These are phyloP conservation scores for Phytophthora pini DNA, from an alignment of 352 stramenopile genomes.

Conservation along the genomic window DNA sequence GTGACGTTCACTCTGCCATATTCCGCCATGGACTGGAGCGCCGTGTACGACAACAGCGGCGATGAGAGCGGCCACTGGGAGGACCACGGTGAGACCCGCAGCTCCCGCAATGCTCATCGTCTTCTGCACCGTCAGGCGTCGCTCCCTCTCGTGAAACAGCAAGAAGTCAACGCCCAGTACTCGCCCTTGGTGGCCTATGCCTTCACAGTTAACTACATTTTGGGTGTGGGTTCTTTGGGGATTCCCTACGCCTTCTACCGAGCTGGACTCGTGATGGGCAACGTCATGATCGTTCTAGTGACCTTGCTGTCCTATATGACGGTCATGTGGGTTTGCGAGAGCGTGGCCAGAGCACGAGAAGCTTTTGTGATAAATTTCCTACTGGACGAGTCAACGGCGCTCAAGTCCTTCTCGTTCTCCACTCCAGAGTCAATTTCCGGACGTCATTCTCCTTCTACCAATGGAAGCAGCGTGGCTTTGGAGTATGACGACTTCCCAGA, in stretches of 20 bases:
- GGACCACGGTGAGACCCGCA: constrained; percentile 77
- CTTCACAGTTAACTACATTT: constrained; percentile 94
- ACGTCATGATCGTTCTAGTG: constrained; percentile 78
- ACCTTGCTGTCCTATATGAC: constrained; percentile 87
- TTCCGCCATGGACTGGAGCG: constrained; percentile 75
- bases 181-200: constrained; percentile 82
- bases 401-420: constrained; percentile 21
- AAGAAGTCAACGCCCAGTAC: constrained; percentile 49
- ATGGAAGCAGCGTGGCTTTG: constrained; percentile 10
- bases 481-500: constrained; percentile 75
- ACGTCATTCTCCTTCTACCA: neutral
- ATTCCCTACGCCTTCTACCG: constrained; percentile 90
- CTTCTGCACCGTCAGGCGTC: constrained; percentile 70
- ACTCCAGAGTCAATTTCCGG: constrained; percentile 6
- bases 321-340: constrained; percentile 92
- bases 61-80: constrained; percentile 69
- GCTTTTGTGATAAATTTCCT: constrained; percentile 43
- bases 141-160: constrained; percentile 47
- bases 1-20: constrained; percentile 4
- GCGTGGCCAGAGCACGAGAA: constrained; percentile 60
- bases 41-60: constrained; percentile 77
- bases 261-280: constrained; percentile 78
- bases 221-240: constrained; percentile 90
- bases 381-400: constrained; percentile 42
- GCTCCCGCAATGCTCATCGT: constrained; percentile 70